Base-by-base conservation (phyloP, 2,329 filamentous ascomycete genomes). In the Ophiognomonia clavigignenti-juglandacearum region DNA sequence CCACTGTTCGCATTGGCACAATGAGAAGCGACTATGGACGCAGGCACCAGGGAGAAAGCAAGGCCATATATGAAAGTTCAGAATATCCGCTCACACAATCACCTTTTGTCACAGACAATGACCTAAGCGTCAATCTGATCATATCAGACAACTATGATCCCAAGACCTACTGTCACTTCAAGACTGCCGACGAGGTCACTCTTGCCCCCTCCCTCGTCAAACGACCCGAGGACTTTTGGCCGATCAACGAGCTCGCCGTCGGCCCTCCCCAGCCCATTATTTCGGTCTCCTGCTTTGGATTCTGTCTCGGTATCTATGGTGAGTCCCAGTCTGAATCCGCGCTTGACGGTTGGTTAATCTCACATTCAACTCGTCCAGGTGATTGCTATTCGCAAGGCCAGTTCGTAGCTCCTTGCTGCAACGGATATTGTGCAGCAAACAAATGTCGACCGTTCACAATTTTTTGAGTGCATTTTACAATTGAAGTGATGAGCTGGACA, bases 401-500 rank as follows among this genome's bases (percentile, higher is more conserved):
- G 19, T 45, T 23, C 10, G 10, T 38, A 23, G 45, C 36, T 6
- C 31, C 24, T 14, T 51, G 48, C 7, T 51, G 48, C n/a, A 44
- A 51, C n/a, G 48, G 48, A 32, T 51, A 48, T 24, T 48, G 48
- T 20, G 45, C 48, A 16, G 48, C 48, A 7, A 27, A 37, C 5
- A 44, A 38, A n/a, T 51, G 48, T 35, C 45, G 41, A 4, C 45
- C 48, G 3, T 48, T 20, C 29, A 31, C 29, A 5, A 10, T 31
- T 11, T 6, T n/a, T n/a, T n/a, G n/a, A n/a, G n/a, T n/a, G n/a
- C n/a, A n/a, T n/a, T n/a, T n/a, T n/a, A n/a, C n/a, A n/a, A n/a
- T n/a, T n/a, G n/a, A n/a, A n/a, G n/a, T n/a, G n/a, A n/a, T n/a
- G n/a, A n/a, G n/a, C n/a, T n/a, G n/a, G n/a, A n/a, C n/a, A n/a